These are phyloP conservation scores for Globisporangium lucens DNA, from an alignment of 352 stramenopile genomes.

Conservation along the genomic window DNA sequence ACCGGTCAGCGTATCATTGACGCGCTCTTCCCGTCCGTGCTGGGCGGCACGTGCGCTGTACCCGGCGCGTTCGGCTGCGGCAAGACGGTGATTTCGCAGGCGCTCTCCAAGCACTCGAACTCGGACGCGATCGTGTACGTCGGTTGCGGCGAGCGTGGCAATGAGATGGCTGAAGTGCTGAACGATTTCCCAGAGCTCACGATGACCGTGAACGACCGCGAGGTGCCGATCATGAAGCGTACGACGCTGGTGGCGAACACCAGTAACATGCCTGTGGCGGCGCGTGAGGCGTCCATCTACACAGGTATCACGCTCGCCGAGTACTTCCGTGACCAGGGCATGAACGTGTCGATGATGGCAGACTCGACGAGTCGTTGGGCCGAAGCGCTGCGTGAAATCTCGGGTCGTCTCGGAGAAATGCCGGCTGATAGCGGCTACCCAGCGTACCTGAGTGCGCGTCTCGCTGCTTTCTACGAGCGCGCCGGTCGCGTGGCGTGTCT, in stretches of 20 bases:
- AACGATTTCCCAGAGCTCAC: conserved; percentile 99
- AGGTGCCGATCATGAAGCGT: conserved; percentile 99
- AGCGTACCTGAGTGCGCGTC: conserved; percentile 97
- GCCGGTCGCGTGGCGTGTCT: conserved; percentile 97
- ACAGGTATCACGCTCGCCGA: conserved; percentile 98
- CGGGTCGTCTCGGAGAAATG: conserved; percentile 99
- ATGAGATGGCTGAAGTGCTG: conserved; percentile 99
- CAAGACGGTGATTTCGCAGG: conserved; percentile 99
- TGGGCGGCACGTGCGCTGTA: conserved; percentile 98
- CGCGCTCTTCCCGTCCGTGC: conserved; percentile 98
- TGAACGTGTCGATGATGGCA: conserved; percentile 99
- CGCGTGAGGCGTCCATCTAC: conserved; percentile 99
- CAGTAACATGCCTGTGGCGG: conserved; percentile 99
- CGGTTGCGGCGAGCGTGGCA: conserved; percentile 98
- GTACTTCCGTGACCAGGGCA: conserved; percentile 98
- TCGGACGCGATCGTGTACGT: conserved; percentile 99
- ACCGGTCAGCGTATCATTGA: conserved; percentile 99
- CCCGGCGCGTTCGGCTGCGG: conserved; percentile 99
- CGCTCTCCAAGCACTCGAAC: conserved; percentile 99
- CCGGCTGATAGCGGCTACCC: conserved; percentile 96
- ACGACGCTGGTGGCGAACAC: conserved; percentile 99
- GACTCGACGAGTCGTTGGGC: conserved; percentile 99
- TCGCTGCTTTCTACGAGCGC: conserved; percentile 99
- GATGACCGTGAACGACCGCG: conserved; percentile 97
- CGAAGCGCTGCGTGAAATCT: conserved; percentile 99